Percentiles rank a stretch among this genome's conserved stretches.
phyloP scores from a whole-genome alignment of 2,329 filamentous ascomycete genomes.

The Huntiella savannae region DNA sequence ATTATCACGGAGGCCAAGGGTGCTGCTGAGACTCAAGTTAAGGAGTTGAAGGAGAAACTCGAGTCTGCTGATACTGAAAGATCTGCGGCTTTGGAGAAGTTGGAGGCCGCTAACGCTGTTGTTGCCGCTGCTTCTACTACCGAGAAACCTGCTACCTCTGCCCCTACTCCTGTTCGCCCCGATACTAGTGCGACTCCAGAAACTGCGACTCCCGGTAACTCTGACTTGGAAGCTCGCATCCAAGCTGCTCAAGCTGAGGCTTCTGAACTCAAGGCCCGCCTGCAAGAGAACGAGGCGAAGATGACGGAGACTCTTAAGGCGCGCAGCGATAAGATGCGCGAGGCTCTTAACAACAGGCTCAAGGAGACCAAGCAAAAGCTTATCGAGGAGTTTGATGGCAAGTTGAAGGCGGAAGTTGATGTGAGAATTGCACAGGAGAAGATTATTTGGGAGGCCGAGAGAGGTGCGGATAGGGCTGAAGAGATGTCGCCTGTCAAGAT shows the following conservation, averaged over 20 bases:
- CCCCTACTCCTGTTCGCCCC: slow-evolving; percentile 12
- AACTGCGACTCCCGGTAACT: slow-evolving; percentile 23
- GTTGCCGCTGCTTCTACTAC: slow-evolving; percentile 36
- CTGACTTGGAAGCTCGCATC: slow-evolving; percentile 45
- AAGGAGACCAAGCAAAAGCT: slow-evolving; percentile 39
- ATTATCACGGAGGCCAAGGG: slow-evolving; percentile 16
- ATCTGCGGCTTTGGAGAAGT: slow-evolving; percentile 43
- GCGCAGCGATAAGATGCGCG: slow-evolving; percentile 51
- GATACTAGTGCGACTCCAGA: slow-evolving; percentile 12
- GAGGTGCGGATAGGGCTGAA: slow-evolving; percentile 16
- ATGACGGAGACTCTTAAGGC: slow-evolving; percentile 42
- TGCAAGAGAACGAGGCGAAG: slow-evolving; percentile 42
- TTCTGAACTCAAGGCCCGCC: slow-evolving; percentile 44
- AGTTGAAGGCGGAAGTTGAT: slow-evolving; percentile 32
- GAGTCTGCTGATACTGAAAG: slow-evolving; percentile 49
- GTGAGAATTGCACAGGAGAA: slow-evolving; percentile 39
- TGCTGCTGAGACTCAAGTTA: slow-evolving; percentile 4
- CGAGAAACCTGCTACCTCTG: slow-evolving; percentile 12
- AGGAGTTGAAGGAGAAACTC: slow-evolving; percentile 34
- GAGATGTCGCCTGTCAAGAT: slow-evolving; percentile 12
- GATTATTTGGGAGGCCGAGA: slow-evolving; percentile 40
- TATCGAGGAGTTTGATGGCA: slow-evolving; percentile 25
- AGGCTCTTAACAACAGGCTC: slow-evolving; percentile 48
- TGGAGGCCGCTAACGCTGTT: slow-evolving; percentile 42
- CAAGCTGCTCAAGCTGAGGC: slow-evolving; percentile 41